Percentiles rank a stretch among this genome's conserved stretches.
Conservation (phyloP, 306 rosid species). For the Begonia peltatifolia region DNA sequence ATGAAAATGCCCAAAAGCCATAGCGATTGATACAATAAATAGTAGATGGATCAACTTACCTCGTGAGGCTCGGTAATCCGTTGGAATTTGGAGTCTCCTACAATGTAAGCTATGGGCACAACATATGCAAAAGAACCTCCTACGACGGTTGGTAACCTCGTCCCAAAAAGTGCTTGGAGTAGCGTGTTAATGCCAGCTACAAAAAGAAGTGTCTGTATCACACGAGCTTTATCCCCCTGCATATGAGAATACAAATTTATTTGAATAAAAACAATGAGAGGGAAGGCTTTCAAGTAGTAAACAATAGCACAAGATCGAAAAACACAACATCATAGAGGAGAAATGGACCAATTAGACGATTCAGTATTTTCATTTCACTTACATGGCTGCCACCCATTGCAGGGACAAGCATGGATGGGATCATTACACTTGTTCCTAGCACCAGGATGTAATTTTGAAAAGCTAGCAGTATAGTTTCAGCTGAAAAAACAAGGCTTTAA, state of each 20-base stretch:
- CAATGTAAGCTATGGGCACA: conserved; percentile 65
- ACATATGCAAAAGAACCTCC: conserved; percentile 94
- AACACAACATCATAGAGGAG: neutral
- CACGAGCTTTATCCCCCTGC: conserved; percentile 89
- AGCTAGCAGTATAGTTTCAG: conserved; percentile 71
- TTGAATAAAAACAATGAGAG: neutral
- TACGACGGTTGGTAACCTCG: conserved; percentile 86
- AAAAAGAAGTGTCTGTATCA: conserved; percentile 83
- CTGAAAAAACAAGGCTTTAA: conserved; percentile 36
- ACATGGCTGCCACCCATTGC: conserved; percentile 94
- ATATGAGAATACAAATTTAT: conserved; percentile 9
- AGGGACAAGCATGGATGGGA: conserved; percentile 69
- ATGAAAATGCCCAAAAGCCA: neutral
- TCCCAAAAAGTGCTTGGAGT: conserved; percentile 95
- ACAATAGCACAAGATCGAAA: too few relatives aligned
- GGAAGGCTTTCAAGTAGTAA: neutral
- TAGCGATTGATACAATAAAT: conserved; percentile 2
- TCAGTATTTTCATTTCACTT: conserved; percentile 6
- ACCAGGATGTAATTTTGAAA: conserved; percentile 92
- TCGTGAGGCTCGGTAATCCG: conserved; percentile 59
- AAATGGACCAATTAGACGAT: neutral
- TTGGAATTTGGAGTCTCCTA: conserved; percentile 55
- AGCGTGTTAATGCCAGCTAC: conserved; percentile 91
- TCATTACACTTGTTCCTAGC: conserved; percentile 93
- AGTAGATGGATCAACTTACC: conserved; percentile 31